Base-by-base conservation (phyloP, 2,329 filamentous ascomycete genomes). In the Hypoxylon sp. region DNA sequence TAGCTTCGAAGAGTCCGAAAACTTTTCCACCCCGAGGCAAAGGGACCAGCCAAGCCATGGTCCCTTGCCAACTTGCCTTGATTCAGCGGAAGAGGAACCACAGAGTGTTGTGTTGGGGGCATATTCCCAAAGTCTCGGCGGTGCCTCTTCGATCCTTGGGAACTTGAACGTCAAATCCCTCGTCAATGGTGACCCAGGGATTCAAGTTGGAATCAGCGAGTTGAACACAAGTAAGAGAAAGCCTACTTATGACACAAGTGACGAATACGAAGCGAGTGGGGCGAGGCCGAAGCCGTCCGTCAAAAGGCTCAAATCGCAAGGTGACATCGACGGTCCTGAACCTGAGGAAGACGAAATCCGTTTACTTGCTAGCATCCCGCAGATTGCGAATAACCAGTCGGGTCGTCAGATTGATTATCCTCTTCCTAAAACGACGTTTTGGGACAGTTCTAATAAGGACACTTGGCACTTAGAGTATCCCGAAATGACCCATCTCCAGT, bases 401-500 rank as follows among this genome's bases (percentile, higher is more conserved):
- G 81, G 81, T n/a, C 82, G 87, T 22, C 84, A 86, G 68, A 86
- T 89, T 40, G 86, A 89, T 69, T 78, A 80, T 18, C 84, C 85
- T 3, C 82, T 88, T 11, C 80, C 82, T 68, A 88, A 89, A 67
- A 81, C 79, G 5, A 80, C 80, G 0, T 90, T 85, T 71, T 90
- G 88, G 88, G 82, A 84, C 48, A 77, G 79, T 2, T 79, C 80
- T 45, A 83, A 89, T 68, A 79, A 79, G 58, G 78, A 73, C 18
- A 88, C 85, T 0, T 88, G 87, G 82, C 88, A 90, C 67, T 79
- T 88, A 3, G 75, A 85, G 52, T 90, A 90, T 69, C 88, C 88
- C 0, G 84, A 87, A 66, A 89, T 90, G 86, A 88, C 84, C 0
- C 82, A 86, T 59, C 78, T 86, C 5, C 87, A 90, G 65, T 83